phyloP scores from a whole-genome alignment of 129 eudicot species.

The Arctium lappa region DNA sequence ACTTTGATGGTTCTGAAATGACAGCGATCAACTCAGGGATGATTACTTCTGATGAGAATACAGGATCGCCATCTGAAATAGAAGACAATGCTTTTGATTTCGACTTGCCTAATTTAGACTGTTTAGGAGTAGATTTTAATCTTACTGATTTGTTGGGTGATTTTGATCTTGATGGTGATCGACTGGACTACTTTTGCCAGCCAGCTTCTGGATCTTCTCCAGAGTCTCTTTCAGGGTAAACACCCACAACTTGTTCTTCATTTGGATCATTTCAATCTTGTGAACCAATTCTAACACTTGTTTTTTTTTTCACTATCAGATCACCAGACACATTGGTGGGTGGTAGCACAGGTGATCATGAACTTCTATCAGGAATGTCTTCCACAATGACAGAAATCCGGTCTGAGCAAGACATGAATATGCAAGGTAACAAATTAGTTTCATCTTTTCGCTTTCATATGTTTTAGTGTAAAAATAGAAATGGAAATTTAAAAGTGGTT shows the following conservation, averaged over 20 bases:
- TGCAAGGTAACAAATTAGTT: conserved; percentile 34
- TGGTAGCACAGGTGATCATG: conserved; percentile 39
- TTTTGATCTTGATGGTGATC: conserved; percentile 54
- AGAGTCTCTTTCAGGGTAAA: conserved; percentile 60
- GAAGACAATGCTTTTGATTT: conserved; percentile 68
- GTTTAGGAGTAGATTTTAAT: conserved; percentile 58
- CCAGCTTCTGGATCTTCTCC: conserved; percentile 51
- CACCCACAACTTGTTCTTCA: neutral
- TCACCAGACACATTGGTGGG: conserved; percentile 41
- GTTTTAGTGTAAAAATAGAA: neutral
- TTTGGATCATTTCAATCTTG: neutral
- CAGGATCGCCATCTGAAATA: conserved; percentile 49
- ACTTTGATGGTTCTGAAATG: conserved; percentile 61
- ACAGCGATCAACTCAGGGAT: conserved; percentile 29
- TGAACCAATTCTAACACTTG: neutral
- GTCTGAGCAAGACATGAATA: conserved; percentile 47
- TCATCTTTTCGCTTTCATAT: neutral
- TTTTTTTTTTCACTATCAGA: conserved; percentile 22
- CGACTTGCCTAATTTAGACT: conserved; percentile 68
- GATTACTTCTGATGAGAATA: conserved; percentile 34
- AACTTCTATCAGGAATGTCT: conserved; percentile 43
- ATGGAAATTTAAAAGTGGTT: conserved; percentile 15
- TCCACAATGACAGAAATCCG: conserved; percentile 54
- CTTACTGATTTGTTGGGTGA: conserved; percentile 63
- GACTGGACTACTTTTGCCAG: conserved; percentile 29